Evolutionary conservation across 257 asterid species (phyloP), one percentile per base, ranked within the genome.

Genomic region (Plectranthus barbatus): DNA sequence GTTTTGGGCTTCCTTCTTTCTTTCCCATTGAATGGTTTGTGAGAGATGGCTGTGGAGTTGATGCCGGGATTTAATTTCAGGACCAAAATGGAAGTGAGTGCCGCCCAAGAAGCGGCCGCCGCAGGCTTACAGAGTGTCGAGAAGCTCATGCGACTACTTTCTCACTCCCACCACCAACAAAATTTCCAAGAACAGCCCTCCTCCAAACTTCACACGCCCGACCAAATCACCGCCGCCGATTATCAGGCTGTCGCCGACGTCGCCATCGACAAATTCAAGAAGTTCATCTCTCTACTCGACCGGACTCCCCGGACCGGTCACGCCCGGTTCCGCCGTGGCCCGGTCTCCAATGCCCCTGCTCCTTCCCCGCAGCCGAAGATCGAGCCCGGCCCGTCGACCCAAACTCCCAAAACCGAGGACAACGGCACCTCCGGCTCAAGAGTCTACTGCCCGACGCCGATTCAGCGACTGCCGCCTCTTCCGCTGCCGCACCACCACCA

Each of bases 391-490:
- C 63, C 73, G 0, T 51, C 81, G 0, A 7, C 50, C 26, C 70
- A 40, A 33, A 7, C 71, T 4, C 46, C 60, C 0, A 71, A 74
- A 33, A 18, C 66, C 14, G 85, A 73, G 42, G 81, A 80, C 14
- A 59, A 2, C 34, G 50, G n/a, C n/a, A n/a, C 59, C 1, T 17
- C 77, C 40, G 57, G 42, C 6, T 26, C 90, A 0, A 88, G 67
- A 60, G 64, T 80, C 9, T 80, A 76, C 63, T 74, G 86, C 60
- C 94, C 95, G 13, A 67, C 86, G 21, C 90, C 91, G 71, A 64
- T 86, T 37, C 96, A 91, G 47, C 77, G 88, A 23, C 69, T 86
- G 23, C 96, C 91, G 56, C 96, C 98, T 11, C 82, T 85, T 26
- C 95, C 91, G 1, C 9, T 75, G 72, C 69, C 67, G 17, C 71